These are phyloP conservation scores for Stagonosporopsis vannaccii DNA, from an alignment of 2,329 filamentous ascomycete species.

Conservation along the genomic window DNA sequence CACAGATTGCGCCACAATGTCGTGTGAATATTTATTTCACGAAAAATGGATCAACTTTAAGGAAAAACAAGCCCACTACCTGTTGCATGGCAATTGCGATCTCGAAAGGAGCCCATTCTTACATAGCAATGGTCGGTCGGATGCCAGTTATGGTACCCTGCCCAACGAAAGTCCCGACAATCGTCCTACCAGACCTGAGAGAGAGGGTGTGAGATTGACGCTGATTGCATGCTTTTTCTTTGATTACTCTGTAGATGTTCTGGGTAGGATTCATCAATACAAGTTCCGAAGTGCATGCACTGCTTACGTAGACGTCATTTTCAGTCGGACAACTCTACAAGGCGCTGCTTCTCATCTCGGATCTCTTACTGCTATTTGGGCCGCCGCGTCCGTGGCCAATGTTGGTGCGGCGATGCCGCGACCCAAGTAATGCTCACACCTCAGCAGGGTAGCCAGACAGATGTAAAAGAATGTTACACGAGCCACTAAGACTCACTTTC, in stretches of 20 bases:
- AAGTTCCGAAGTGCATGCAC: conserved; percentile 34
- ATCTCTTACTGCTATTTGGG: no score
- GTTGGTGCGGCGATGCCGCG: no score
- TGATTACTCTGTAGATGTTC: conserved; percentile 42
- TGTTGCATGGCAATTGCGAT: conserved; percentile 10
- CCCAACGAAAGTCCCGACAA: neutral
- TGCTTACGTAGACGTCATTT: no score
- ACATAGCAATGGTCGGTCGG: neutral
- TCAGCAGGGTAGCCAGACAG: no score
- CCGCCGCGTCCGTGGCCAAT: no score
- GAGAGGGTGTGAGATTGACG: neutral
- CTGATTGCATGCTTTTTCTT: conserved; percentile 24
- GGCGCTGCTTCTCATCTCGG: no score
- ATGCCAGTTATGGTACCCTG: conserved; percentile 26
- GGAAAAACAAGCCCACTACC: conserved; percentile 12
- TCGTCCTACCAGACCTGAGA: neutral
- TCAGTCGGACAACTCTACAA: no score
- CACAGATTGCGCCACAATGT: conserved; percentile 44
- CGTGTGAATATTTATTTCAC: conserved; percentile 34
- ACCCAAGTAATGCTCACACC: no score
- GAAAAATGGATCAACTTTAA: conserved; percentile 8
- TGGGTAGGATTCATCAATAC: conserved; percentile 40
- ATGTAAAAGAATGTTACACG: no score
- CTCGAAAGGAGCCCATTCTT: conserved; percentile 17
- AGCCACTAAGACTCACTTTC: no score